Conservation (phyloP, 768 basidiomycete genomes). For the Auricularia auricula-judae region DNA sequence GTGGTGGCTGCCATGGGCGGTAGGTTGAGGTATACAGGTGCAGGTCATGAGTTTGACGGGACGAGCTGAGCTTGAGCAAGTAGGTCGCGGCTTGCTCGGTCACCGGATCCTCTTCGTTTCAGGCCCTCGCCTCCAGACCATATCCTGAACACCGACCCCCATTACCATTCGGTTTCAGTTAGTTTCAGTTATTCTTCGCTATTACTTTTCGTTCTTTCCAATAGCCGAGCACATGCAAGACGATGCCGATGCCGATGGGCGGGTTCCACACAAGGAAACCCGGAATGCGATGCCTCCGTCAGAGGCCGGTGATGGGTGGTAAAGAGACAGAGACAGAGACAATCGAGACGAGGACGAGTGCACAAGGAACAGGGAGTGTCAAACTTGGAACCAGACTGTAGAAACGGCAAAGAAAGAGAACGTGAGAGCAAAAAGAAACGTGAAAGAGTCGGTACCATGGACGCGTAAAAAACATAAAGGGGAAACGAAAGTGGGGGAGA, state of each 20-base stretch:
- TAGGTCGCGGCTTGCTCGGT: too few relatives aligned
- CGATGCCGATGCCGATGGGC: neutral
- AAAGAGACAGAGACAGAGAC: conserved; percentile 36
- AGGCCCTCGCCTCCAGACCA: too few relatives aligned
- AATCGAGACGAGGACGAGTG: conserved; percentile 20
- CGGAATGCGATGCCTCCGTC: neutral
- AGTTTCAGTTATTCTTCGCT: too few relatives aligned
- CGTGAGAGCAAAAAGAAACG: neutral
- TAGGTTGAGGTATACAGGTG: neutral
- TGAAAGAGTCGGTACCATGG: neutral
- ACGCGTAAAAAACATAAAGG: neutral
- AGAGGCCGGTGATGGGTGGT: neutral
- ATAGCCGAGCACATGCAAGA: neutral
- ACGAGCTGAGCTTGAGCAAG: neutral
- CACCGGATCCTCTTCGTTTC: too few relatives aligned
- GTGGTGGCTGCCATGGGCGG: neutral
- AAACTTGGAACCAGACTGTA: conserved; percentile 1
- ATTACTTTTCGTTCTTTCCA: neutral
- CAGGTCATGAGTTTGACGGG: neutral
- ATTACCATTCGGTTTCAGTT: too few relatives aligned
- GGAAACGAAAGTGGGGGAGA: conserved; percentile 5
- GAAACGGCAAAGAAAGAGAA: conserved; percentile 8
- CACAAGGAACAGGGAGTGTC: conserved; percentile 9
- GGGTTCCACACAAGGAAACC: neutral
- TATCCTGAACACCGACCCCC: too few relatives aligned